These are phyloP conservation scores for Trametes versicolor DNA, from an alignment of 1,284 basidiomycete genomes.

Conservation along the genomic window DNA sequence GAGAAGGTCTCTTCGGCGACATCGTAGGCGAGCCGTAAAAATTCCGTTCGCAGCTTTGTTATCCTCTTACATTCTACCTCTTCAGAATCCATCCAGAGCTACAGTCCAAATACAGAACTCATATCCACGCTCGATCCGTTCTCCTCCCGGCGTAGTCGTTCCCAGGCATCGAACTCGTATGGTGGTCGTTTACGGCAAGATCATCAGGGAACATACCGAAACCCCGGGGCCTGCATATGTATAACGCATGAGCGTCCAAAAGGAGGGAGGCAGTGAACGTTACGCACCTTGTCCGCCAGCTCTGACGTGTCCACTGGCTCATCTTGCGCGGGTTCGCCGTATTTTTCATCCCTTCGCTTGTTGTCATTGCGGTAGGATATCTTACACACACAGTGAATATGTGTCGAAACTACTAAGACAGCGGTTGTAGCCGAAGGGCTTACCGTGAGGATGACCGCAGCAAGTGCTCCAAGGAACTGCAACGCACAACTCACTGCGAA, in stretches of 20 bases:
- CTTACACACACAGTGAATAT: slow-evolving; percentile 44
- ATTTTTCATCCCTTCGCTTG: slow-evolving; percentile 58
- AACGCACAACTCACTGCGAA: slow-evolving; percentile 70
- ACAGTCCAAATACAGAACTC: no score
- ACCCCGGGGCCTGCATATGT: slow-evolving; percentile 35
- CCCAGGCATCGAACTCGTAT: background rate
- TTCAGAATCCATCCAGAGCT: no score
- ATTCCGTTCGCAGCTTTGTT: no score
- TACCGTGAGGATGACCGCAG: slow-evolving; percentile 63
- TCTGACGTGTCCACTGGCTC: slow-evolving; percentile 70
- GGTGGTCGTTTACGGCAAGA: background rate
- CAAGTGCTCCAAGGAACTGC: slow-evolving; percentile 65
- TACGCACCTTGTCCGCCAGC: slow-evolving; percentile 70
- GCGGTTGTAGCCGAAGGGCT: slow-evolving; percentile 28
- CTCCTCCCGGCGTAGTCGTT: no score
- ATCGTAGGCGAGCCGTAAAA: no score
- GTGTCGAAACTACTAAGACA: background rate
- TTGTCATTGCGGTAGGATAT: slow-evolving; percentile 73
- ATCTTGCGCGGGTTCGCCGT: slow-evolving; percentile 61
- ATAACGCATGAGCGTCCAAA: background rate
- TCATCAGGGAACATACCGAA: slow-evolving; percentile 40
- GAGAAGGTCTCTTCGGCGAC: no score
- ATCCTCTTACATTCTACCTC: no score
- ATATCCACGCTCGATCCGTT: no score
- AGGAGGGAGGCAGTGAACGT: background rate